phyloP scores from a whole-genome alignment of 306 rosid species.

The Prunus armeniaca region DNA sequence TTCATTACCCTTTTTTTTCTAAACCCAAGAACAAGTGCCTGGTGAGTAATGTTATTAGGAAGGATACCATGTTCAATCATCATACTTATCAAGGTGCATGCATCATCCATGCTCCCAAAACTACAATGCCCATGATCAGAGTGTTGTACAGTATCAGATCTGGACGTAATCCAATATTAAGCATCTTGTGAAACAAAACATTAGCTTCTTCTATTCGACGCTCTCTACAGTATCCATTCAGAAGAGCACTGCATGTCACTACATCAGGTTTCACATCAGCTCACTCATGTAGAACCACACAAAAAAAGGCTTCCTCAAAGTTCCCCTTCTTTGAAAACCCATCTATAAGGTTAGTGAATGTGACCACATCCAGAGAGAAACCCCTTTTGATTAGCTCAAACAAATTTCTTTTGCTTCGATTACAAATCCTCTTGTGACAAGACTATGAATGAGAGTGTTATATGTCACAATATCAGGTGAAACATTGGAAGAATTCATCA shows the following conservation, averaged over 20 bases:
- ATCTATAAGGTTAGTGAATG: slow-evolving; percentile 29
- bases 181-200: slow-evolving; percentile 30
- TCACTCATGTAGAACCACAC: slow-evolving; percentile 40
- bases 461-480: slow-evolving; percentile 36
- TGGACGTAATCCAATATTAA: slow-evolving; percentile 30
- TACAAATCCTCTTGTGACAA: slow-evolving; percentile 29
- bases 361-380: slow-evolving; percentile 34
- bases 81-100: slow-evolving; percentile 30
- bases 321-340: slow-evolving; percentile 37
- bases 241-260: slow-evolving; percentile 43
- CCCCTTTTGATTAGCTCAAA: slow-evolving; percentile 37
- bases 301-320: slow-evolving; percentile 37
- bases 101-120: slow-evolving; percentile 33
- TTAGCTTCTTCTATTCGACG: slow-evolving; percentile 34
- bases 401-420: slow-evolving; percentile 34
- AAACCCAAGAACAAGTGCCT: slow-evolving; percentile 32
- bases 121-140: slow-evolving; percentile 41
- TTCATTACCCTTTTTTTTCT: slow-evolving; percentile 14
- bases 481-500: slow-evolving; percentile 28
- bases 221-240: slow-evolving; percentile 36
- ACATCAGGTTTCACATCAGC: slow-evolving; percentile 38
- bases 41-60: slow-evolving; percentile 33
- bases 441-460: slow-evolving; percentile 43
- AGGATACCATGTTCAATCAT: slow-evolving; percentile 28
- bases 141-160: slow-evolving; percentile 34